A percentile compares a stretch with the other conserved stretches of the same genome.
These are phyloP conservation scores for Sporobolomyces roseus DNA, from an alignment of 768 basidiomycete species.

Conservation along the genomic window DNA sequence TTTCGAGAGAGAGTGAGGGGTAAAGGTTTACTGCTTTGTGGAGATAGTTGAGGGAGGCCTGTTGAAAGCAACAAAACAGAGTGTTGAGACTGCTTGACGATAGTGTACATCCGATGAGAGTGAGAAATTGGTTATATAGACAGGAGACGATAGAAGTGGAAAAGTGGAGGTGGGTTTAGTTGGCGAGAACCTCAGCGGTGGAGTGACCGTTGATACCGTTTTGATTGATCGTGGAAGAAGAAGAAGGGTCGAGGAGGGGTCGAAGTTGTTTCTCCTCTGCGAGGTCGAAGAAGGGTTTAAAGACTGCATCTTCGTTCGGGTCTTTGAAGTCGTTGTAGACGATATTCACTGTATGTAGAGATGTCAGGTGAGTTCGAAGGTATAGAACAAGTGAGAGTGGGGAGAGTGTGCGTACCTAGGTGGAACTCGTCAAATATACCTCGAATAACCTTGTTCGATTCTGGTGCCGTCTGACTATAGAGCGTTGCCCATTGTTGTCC, in stretches of 20 bases:
- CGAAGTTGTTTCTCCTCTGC: constrained; percentile 17
- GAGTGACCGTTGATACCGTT: constrained; percentile 15
- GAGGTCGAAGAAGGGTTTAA: constrained; percentile 43
- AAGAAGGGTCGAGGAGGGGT: neutral
- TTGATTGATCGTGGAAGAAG: too few species aligned
- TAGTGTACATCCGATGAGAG: too few species aligned
- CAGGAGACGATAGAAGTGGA: neutral
- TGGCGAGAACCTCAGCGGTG: neutral
- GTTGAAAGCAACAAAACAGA: constrained; percentile 35
- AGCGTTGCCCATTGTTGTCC: constrained; percentile 90
- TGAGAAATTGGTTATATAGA: neutral
- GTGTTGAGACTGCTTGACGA: constrained; percentile 3
- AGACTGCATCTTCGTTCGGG: constrained; percentile 44
- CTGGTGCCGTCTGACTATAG: constrained; percentile 65
- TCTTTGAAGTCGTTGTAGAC: constrained; percentile 76
- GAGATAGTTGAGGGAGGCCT: neutral
- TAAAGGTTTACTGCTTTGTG: constrained; percentile 13
- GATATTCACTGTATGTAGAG: constrained; percentile 58
- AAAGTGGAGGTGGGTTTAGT: neutral
- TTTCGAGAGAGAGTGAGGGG: constrained; percentile 8
- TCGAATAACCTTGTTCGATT: constrained; percentile 69
- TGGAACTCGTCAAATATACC: constrained; percentile 67
- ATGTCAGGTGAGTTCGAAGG: neutral
- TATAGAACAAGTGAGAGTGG: neutral
- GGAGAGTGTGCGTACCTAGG: constrained; percentile 53